Evolutionary conservation across 441 rosid genomes (phyloP).

Genomic region (Pelargonium cotyledonis): DNA sequence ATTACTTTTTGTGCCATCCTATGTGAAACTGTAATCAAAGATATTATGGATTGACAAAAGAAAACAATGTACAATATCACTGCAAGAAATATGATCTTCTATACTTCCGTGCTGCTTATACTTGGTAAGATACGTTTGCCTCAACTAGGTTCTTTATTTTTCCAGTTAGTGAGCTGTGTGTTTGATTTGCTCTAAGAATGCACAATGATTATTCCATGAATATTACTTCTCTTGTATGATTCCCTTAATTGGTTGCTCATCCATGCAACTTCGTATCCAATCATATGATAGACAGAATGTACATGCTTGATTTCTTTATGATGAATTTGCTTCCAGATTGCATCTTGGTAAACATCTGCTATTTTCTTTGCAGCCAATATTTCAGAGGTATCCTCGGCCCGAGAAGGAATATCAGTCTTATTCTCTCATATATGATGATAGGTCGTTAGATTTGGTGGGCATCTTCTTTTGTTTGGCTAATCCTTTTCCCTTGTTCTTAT

Average conservation of each 20-base stretch:
- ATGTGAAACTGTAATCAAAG: not conserved
- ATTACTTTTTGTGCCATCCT: not conserved
- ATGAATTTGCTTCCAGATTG: not conserved
- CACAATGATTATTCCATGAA: too few species aligned
- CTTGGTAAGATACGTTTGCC: too few species aligned
- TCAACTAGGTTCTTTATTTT: too few species aligned
- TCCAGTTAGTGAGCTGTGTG: not conserved
- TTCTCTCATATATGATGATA: constrained; percentile 80
- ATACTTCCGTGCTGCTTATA: too few species aligned
- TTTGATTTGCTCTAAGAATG: not conserved
- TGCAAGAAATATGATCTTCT: not conserved
- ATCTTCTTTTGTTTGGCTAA: constrained; percentile 6
- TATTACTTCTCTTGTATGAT: constrained; percentile 18
- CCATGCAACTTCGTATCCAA: not conserved
- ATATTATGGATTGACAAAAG: too few species aligned
- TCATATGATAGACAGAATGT: not conserved
- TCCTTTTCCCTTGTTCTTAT: constrained; percentile 18
- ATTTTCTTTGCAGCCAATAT: constrained; percentile 64
- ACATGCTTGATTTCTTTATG: not conserved
- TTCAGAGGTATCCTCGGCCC: constrained; percentile 96
- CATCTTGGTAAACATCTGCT: too few species aligned
- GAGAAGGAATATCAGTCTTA: constrained; percentile 96
- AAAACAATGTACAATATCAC: not conserved
- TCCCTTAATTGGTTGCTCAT: too few species aligned
- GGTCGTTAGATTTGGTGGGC: constrained; percentile 86